These are phyloP conservation scores for Spiraea crenata DNA, from an alignment of 331 rosid genomes.

Conservation along the genomic window DNA sequence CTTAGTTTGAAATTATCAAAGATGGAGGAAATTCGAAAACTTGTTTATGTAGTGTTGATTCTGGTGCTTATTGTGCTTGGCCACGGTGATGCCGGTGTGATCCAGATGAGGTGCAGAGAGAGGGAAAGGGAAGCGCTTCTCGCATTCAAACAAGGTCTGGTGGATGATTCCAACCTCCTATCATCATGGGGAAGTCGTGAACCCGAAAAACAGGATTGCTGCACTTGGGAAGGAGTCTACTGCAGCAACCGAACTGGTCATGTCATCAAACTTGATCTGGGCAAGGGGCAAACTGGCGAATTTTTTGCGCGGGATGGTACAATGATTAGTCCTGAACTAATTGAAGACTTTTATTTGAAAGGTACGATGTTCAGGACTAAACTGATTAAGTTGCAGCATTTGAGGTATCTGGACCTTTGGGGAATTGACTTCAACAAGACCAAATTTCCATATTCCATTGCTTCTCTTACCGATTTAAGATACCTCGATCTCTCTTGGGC, in stretches of 20 bases:
- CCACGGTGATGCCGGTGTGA: no score
- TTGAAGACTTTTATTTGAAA: no score
- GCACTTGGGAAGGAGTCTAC: constrained; percentile 28
- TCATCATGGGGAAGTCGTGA: constrained; percentile 2
- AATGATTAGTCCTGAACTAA: no score
- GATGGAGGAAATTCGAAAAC: no score
- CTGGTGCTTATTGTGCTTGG: no score
- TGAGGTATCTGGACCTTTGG: constrained; percentile 8
- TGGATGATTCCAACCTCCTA: neutral
- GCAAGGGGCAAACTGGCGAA: neutral
- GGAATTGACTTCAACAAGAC: neutral
- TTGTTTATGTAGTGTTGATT: no score
- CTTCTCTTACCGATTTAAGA: no score
- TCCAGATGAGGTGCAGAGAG: neutral
- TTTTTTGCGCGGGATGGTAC: no score
- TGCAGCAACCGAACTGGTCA: constrained; percentile 15
- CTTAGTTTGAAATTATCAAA: no score
- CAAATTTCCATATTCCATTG: no score
- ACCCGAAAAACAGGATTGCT: neutral
- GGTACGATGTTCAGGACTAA: constrained; percentile 13
- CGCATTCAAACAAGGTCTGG: neutral
- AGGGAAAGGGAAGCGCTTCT: constrained; percentile 6
- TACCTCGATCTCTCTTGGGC: no score
- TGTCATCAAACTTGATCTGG: constrained; percentile 27
- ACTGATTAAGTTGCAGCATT: neutral